phyloP scores from a whole-genome alignment of 2,329 filamentous ascomycete species.

The Drechslera avenae region DNA sequence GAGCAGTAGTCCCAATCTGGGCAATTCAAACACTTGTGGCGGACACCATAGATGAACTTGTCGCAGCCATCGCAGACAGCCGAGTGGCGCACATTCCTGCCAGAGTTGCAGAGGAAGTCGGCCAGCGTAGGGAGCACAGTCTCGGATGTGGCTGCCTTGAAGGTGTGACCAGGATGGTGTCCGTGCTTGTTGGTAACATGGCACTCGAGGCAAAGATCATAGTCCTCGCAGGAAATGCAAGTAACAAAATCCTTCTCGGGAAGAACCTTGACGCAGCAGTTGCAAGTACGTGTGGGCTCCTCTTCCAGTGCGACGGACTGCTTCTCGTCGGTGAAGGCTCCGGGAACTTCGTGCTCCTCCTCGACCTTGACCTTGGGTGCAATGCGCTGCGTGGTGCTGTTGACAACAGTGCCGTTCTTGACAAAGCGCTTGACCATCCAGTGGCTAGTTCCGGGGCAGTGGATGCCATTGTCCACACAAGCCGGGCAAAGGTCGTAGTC shows the following conservation, averaged over 20 bases:
- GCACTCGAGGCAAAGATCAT: slow-evolving; percentile 86
- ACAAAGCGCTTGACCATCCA: slow-evolving; percentile 94
- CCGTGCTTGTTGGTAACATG: slow-evolving; percentile 78
- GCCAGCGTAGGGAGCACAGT: slow-evolving; percentile 63
- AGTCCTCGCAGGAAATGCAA: slow-evolving; percentile 85
- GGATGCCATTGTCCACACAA: slow-evolving; percentile 76
- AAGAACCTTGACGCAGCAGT: slow-evolving; percentile 72
- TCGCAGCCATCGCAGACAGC: slow-evolving; percentile 96
- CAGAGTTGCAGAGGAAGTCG: slow-evolving; percentile 72
- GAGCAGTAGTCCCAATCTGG: slow-evolving; percentile 97
- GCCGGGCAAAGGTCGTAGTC: slow-evolving; percentile 90
- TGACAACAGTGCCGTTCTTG: slow-evolving; percentile 76
- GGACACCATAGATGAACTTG: slow-evolving; percentile 81
- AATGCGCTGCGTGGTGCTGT: slow-evolving; percentile 83
- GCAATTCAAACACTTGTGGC: slow-evolving; percentile 95
- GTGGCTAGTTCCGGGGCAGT: slow-evolving; percentile 79
- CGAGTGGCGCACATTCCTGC: slow-evolving; percentile 80
- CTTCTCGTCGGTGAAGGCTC: slow-evolving; percentile 53
- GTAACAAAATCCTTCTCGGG: slow-evolving; percentile 82
- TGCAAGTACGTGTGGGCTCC: slow-evolving; percentile 69
- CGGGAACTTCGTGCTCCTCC: slow-evolving; percentile 50
- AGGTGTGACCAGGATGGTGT: slow-evolving; percentile 86
- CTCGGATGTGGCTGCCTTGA: slow-evolving; percentile 69
- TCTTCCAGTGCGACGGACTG: slow-evolving; percentile 47
- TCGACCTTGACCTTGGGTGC: slow-evolving; percentile 63